Base-by-base conservation (phyloP, 805 yeast genomes). In the Dipodascus albidus region DNA sequence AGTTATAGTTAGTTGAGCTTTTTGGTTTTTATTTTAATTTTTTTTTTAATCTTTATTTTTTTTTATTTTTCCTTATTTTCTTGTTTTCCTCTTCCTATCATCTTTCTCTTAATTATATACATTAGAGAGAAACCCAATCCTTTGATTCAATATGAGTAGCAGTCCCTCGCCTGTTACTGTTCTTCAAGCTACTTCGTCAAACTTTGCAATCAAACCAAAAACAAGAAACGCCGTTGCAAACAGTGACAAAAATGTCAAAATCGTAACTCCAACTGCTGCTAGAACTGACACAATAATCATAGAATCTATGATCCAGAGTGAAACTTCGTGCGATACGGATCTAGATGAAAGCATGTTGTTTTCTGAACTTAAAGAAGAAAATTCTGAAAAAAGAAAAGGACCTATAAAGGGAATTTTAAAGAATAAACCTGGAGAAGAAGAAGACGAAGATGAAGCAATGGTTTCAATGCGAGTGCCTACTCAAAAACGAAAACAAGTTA, bases 261-360 rank as follows among this genome's bases (percentile, higher is more conserved):
- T 17, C 9, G 20, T 38, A 17, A 38, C 38, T 9, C 14, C 38
- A 9, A 31, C 20, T 14, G 44, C 44, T 6, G 44, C 44, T 11
- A 38, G 44, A 38, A 19, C 44, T 4, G 44, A 38, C 44, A 38
- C 44, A 4, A 38, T 38, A 4, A 14, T 38, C n/a, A 17, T 38
- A 4, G 44, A 38, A 38, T 17, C 44, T 11, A 38, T 38, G 44
- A 38, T 38, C 20, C 44, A 38, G n/a, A 38, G 44, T 14, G 44
- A 38, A 38, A 38, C 44, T 38, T 38, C 44, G 44, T 38, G 44
- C 44, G 44, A 38, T 38, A 38, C 44, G 9, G 44, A 38, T 17
- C 20, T 38, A 19, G 44, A 38, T 6, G 44, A 38, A 4, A 14
- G 20, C n/a, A 14, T 17, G 17, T 14, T 17, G 8, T 14, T 14